Base-by-base conservation (phyloP, 768 basidiomycete genomes). In the Psilocybe sp. region DNA sequence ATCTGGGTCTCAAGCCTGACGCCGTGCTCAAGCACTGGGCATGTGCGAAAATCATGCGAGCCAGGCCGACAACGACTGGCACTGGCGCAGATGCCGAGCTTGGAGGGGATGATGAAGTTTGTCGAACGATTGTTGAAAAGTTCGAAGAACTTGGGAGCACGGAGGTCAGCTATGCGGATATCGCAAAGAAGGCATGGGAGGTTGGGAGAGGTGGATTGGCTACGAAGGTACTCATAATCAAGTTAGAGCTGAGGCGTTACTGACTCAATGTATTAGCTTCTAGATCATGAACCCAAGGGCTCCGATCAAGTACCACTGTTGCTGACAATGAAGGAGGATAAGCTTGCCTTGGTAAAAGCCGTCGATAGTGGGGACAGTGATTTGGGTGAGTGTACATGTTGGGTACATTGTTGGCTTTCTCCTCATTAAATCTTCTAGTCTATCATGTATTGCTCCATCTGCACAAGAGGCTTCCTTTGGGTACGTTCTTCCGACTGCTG, bases 11-110 rank as follows among this genome's bases (percentile, higher is more conserved):
- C 40, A 87, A 89, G 45, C 88, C 93, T 1, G 89, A 94, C 55
- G 79, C 82, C 0, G 93, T 98, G 1, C 72, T 99, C 37, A 90
- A 86, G 55, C 96, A 98, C 62, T 99, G 97, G 97, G 97, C 97
- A 1, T 85, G 84, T 51, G 87, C 92, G 1, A 96, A 97, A 67
- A 97, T 99, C 50, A 66, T 82, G 42, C 81, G 80, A 13, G 84
- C 91, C 10, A 82, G 82, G 53, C 74, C 86, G 0, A 73, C 81
- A 0, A 67, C 79, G 0, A 74, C 78, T 19, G 80, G 76, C 14
- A 64, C 75, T 10, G 79, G 77, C 4, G 68, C 72, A 47, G 80
- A 84, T 49, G 70, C 71, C 3, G 84, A 84, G 11, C 69, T 83
- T 11, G 71, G 70, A 15, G 85, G 81, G 16, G 94, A 97, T 56